These are phyloP conservation scores for Ormosia semicastrata DNA, from an alignment of 306 rosid genomes.

Conservation along the genomic window DNA sequence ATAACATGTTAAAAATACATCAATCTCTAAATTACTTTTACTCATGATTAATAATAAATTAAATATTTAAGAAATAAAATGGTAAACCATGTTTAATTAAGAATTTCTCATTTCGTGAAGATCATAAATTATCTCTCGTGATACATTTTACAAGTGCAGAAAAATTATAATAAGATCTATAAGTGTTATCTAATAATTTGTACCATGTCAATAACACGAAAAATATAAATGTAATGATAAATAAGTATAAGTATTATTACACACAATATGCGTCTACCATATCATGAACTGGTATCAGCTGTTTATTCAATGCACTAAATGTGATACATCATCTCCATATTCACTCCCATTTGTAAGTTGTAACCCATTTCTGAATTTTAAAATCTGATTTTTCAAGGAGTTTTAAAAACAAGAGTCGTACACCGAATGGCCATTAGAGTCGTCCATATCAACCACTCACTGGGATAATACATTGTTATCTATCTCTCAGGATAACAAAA, in stretches of 20 bases:
- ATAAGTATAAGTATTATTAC: too few relatives aligned
- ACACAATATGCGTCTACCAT: neutral
- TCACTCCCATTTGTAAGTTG: neutral
- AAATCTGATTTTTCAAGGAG: neutral
- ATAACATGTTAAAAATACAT: too few relatives aligned
- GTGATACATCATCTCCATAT: neutral
- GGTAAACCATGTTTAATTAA: too few relatives aligned
- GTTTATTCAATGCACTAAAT: neutral
- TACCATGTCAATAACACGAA: neutral
- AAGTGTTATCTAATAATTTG: neutral
- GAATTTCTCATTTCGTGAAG: neutral
- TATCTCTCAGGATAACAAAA: conserved; percentile 72
- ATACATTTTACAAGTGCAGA: neutral
- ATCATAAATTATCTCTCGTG: neutral
- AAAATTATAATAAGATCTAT: neutral
- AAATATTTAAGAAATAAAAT: too few relatives aligned
- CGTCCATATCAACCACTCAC: neutral
- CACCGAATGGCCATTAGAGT: conserved; percentile 8
- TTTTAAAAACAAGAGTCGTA: neutral
- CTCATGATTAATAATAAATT: too few relatives aligned
- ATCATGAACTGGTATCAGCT: neutral
- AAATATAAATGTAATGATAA: neutral
- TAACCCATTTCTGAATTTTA: neutral
- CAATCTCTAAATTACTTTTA: too few relatives aligned
- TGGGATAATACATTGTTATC: conserved; percentile 18